Conservation (phyloP, 768 basidiomycete species). For the Zangia roseola region DNA sequence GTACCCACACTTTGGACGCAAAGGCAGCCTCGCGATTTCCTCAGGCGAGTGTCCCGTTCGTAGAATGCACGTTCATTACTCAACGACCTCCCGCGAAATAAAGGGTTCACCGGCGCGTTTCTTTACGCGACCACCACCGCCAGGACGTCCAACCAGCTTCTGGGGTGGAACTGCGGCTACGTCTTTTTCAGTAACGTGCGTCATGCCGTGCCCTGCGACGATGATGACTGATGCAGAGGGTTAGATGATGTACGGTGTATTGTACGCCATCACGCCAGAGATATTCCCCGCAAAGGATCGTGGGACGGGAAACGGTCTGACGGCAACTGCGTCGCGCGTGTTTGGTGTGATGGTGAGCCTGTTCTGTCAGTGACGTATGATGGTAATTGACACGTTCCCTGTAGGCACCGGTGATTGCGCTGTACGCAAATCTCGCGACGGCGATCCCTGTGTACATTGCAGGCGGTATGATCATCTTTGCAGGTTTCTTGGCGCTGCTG, state of each 20-base stretch:
- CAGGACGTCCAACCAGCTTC: slow-evolving; percentile 59
- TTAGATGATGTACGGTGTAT: slow-evolving; percentile 73
- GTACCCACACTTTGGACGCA: slow-evolving; percentile 58
- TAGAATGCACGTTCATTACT: slow-evolving; percentile 33
- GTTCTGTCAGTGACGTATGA: neutral
- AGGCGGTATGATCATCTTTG: slow-evolving; percentile 59
- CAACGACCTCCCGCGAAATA: slow-evolving; percentile 45
- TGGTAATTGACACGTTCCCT: neutral
- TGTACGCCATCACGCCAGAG: slow-evolving; percentile 70
- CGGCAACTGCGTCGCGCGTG: slow-evolving; percentile 56
- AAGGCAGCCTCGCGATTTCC: slow-evolving; percentile 63
- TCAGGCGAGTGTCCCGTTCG: slow-evolving; percentile 46
- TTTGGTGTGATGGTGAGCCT: slow-evolving; percentile 66
- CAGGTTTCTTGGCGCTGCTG: slow-evolving; percentile 57
- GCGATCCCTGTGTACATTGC: slow-evolving; percentile 72
- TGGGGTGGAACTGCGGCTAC: slow-evolving; percentile 82
- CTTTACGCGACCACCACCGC: slow-evolving; percentile 77
- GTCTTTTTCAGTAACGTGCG: slow-evolving; percentile 60
- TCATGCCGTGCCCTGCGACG: slow-evolving; percentile 16
- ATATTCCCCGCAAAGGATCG: slow-evolving; percentile 71
- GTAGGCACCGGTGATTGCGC: slow-evolving; percentile 69
- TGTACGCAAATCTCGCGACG: slow-evolving; percentile 63
- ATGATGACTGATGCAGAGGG: neutral
- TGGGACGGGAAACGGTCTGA: slow-evolving; percentile 69
- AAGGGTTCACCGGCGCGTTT: slow-evolving; percentile 72